Evolutionary conservation across 1,284 basidiomycete genomes (phyloP).

Genomic region (Trichosporon asahii): DNA sequence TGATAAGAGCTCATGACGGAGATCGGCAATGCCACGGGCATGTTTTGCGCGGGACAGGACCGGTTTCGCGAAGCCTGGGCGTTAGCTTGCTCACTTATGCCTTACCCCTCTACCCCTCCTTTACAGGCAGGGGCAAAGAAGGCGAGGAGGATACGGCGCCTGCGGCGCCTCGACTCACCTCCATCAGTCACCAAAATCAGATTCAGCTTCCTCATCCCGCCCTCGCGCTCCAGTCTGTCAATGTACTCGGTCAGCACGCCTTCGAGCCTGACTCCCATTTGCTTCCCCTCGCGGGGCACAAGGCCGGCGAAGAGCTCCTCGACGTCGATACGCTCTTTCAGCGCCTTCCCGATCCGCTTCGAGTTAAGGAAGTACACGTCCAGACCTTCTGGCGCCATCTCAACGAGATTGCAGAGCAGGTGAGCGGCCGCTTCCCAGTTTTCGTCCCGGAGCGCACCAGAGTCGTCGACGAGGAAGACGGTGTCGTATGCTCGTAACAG

Average conservation of each 20-base stretch:
- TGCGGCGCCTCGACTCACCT: conserved; percentile 14
- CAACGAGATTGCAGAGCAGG: conserved; percentile 44
- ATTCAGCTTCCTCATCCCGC: conserved; percentile 32
- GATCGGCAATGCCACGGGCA: conserved; percentile 7
- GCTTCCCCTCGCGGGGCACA: conserved; percentile 42
- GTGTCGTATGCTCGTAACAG: conserved; percentile 48
- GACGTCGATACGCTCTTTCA: conserved; percentile 39
- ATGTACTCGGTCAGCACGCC: conserved; percentile 48
- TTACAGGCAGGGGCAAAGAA: too few species aligned
- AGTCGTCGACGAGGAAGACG: conserved; percentile 49
- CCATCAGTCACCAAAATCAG: conserved; percentile 47
- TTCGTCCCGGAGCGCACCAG: conserved; percentile 43
- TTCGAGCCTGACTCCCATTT: conserved; percentile 43
- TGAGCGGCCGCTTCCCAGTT: conserved; percentile 42
- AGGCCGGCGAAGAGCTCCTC: conserved; percentile 47
- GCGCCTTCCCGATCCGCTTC: conserved; percentile 40
- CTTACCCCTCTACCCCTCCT: too few species aligned
- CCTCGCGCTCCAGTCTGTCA: conserved; percentile 36
- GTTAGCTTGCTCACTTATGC: conserved; percentile 7
- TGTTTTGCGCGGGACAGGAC: conserved; percentile 23
- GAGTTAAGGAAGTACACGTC: conserved; percentile 51
- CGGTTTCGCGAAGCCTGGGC: conserved; percentile 34
- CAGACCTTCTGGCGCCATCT: conserved; percentile 43
- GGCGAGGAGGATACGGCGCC: neutral
- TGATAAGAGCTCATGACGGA: conserved; percentile 22